These are phyloP conservation scores for Metschnikowia lochheadii DNA, from an alignment of 805 yeast species.

Conservation along the genomic window DNA sequence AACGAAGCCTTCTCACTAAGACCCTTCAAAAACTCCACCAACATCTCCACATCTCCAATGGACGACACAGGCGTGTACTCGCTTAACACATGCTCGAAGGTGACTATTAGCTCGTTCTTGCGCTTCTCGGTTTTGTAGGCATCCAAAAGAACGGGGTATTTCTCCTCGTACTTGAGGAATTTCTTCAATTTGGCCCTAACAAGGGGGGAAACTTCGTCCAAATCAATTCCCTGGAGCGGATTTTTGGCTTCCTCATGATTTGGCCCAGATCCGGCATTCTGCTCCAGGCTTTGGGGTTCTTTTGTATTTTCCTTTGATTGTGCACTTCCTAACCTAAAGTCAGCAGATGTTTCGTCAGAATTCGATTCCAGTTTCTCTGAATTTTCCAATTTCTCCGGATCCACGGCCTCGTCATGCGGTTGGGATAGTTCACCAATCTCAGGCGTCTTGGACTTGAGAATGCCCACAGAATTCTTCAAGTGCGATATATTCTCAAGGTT, in stretches of 20 bases:
- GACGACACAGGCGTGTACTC: slow-evolving; percentile 80
- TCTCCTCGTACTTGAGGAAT: slow-evolving; percentile 82
- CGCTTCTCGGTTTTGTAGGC: slow-evolving; percentile 82
- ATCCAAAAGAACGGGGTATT: slow-evolving; percentile 77
- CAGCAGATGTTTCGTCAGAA: too few relatives aligned
- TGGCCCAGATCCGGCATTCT: neutral
- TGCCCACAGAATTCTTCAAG: slow-evolving; percentile 30
- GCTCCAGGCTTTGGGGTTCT: too few relatives aligned
- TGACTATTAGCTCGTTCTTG: slow-evolving; percentile 52
- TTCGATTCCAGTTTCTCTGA: neutral
- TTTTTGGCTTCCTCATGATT: neutral
- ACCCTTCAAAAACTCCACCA: slow-evolving; percentile 67
- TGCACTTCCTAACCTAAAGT: too few relatives aligned
- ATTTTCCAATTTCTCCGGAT: slow-evolving; percentile 7
- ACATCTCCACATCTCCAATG: slow-evolving; percentile 64
- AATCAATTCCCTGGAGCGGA: slow-evolving; percentile 20
- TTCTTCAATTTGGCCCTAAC: slow-evolving; percentile 63
- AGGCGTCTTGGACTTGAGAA: slow-evolving; percentile 45
- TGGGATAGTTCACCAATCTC: slow-evolving; percentile 42
- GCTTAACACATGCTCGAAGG: slow-evolving; percentile 64
- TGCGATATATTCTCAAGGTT: slow-evolving; percentile 20
- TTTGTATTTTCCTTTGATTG: too few relatives aligned
- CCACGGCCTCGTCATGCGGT: slow-evolving; percentile 40
- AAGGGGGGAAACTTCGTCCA: slow-evolving; percentile 51
- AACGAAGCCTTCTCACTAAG: slow-evolving; percentile 56